Percentiles rank a stretch among this genome's conserved stretches.
Evolutionary conservation across 1,284 basidiomycete genomes (phyloP).

Genomic region (Chiua sp.): DNA sequence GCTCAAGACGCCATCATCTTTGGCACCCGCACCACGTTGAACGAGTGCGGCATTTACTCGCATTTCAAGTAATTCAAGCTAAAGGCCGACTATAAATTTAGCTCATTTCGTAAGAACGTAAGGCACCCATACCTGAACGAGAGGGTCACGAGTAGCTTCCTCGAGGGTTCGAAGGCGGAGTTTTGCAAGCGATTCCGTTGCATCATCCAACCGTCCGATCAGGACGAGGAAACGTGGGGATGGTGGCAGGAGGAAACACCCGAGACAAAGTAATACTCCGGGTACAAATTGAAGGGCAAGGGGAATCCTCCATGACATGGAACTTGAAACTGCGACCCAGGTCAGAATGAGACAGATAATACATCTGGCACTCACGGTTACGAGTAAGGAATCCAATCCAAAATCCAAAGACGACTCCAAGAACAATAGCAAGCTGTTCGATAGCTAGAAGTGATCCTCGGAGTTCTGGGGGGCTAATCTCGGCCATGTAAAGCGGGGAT

Average conservation of each 20-base stretch:
- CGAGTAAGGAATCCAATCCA: slow-evolving; percentile 82
- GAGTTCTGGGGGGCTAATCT: slow-evolving; percentile 81
- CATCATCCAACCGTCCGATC: slow-evolving; percentile 60
- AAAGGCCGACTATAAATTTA: slow-evolving; percentile 4
- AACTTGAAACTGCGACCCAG: slow-evolving; percentile 50
- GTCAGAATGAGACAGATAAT: slow-evolving; percentile 3
- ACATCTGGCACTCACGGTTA: slow-evolving; percentile 46
- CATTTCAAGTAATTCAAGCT: slow-evolving; percentile 80
- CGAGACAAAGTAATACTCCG: slow-evolving; percentile 66
- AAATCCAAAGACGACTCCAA: slow-evolving; percentile 80
- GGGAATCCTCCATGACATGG: slow-evolving; percentile 78
- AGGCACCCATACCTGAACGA: slow-evolving; percentile 57
- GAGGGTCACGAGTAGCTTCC: slow-evolving; percentile 50
- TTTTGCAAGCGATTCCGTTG: slow-evolving; percentile 54
- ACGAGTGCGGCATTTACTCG: slow-evolving; percentile 63
- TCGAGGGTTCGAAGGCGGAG: slow-evolving; percentile 50
- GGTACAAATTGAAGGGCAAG: slow-evolving; percentile 75
- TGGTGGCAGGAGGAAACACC: slow-evolving; percentile 69
- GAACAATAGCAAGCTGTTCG: slow-evolving; percentile 80
- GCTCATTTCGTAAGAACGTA: background rate
- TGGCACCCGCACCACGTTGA: slow-evolving; percentile 29
- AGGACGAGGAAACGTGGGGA: slow-evolving; percentile 74
- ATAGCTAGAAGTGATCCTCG: slow-evolving; percentile 82
- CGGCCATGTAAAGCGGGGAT: slow-evolving; percentile 81
- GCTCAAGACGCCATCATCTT: slow-evolving; percentile 22